These are phyloP conservation scores for Glycine soja DNA, from an alignment of 306 rosid genomes.

Conservation along the genomic window DNA sequence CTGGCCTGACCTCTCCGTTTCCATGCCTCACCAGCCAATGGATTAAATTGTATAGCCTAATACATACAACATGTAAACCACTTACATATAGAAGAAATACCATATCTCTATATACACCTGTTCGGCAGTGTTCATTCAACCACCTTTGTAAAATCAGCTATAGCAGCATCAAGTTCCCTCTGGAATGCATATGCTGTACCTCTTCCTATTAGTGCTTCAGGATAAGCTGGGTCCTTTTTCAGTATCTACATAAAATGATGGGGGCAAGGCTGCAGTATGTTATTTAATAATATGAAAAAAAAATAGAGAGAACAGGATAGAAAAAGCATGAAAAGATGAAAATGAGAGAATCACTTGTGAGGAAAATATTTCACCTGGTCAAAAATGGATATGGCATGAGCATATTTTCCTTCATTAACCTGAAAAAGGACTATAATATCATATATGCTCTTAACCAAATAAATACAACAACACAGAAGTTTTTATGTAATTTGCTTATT, in stretches of 20 bases:
- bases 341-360: constrained; percentile 34
- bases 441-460: constrained; percentile 18
- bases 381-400: constrained; percentile 84
- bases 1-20: constrained; percentile 99
- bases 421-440: constrained; percentile 50
- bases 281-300: constrained; percentile 16
- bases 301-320: constrained; percentile 5
- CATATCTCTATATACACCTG: constrained; percentile 35
- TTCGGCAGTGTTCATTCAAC: constrained; percentile 41
- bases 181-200: constrained; percentile 96
- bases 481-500: constrained; percentile 31
- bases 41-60: constrained; percentile 91
- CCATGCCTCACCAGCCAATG: constrained; percentile 96
- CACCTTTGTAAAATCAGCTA: constrained; percentile 95
- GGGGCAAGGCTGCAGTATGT: constrained; percentile 24
- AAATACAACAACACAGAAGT: constrained; percentile 32
- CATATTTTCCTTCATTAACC: constrained; percentile 98
- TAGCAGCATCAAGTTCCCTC: constrained; percentile 88
- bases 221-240: constrained; percentile 89
- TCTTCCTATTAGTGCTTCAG: constrained; percentile 97
- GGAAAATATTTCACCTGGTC: constrained; percentile 69
- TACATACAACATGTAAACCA: constrained; percentile 43
- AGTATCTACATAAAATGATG: constrained; percentile 66
- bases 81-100: constrained; percentile 32
- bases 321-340: constrained; percentile 30